phyloP scores from a whole-genome alignment of 768 basidiomycete species.

The Royoungia palumana region DNA sequence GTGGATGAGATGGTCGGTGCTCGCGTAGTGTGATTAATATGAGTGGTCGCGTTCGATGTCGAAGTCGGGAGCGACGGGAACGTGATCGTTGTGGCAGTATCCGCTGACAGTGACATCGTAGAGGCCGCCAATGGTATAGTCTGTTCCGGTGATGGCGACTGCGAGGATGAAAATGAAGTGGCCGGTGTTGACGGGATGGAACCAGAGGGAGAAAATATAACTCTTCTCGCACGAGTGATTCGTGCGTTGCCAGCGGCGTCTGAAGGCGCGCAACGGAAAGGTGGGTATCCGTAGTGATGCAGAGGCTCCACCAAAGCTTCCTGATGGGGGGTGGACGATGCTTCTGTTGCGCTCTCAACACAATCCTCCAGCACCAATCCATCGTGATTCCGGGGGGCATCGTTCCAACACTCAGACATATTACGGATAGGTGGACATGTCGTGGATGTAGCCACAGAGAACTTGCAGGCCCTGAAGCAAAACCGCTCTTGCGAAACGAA shows the following conservation, averaged over 20 bases:
- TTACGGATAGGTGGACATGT: conserved; percentile 63
- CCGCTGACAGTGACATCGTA: neutral
- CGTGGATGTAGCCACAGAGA: conserved; percentile 43
- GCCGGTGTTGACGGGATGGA: neutral
- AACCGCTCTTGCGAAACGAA: conserved; percentile 59
- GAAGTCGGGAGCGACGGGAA: conserved; percentile 6
- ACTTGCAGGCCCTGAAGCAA: conserved; percentile 71
- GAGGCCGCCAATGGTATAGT: conserved; percentile 1
- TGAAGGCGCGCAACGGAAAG: conserved; percentile 55
- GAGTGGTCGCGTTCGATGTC: neutral
- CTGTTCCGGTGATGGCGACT: neutral
- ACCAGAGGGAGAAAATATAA: conserved; percentile 12
- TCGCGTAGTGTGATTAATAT: neutral
- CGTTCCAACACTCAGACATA: conserved; percentile 57
- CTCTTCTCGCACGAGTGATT: conserved; percentile 29
- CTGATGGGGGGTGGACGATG: conserved; percentile 63
- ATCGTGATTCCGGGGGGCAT: conserved; percentile 53
- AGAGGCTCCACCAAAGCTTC: conserved; percentile 53
- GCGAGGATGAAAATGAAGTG: neutral
- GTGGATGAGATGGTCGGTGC: neutral
- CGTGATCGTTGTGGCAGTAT: conserved; percentile 6
- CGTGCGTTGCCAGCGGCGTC: conserved; percentile 50
- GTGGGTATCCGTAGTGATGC: conserved; percentile 54
- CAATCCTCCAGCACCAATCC: conserved; percentile 49
- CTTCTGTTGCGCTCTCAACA: conserved; percentile 49